Conservation (phyloP, 2,329 filamentous ascomycete species). For the Neophaeococcomyces aloes region DNA sequence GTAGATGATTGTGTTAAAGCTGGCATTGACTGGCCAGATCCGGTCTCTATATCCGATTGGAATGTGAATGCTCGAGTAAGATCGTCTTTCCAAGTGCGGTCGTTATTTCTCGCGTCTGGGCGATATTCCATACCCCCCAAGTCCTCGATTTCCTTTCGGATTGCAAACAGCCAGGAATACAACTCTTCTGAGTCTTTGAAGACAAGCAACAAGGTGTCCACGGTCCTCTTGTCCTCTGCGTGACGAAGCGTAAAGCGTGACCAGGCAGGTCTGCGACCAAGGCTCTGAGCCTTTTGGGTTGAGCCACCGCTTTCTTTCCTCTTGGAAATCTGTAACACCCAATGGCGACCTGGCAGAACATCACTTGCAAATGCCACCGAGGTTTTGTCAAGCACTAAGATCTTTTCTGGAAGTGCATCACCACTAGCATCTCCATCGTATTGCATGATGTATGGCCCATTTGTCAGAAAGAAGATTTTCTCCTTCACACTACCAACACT, state of each 20-base stretch:
- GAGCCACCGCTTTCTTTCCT: conserved; percentile 25
- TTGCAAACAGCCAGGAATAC: conserved; percentile 34
- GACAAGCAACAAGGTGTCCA: conserved; percentile 34
- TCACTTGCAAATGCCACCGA: conserved; percentile 42
- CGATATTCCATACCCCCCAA: conserved; percentile 37
- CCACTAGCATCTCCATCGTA: conserved; percentile 36
- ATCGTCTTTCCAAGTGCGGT: conserved; percentile 7
- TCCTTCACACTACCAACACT: conserved; percentile 1
- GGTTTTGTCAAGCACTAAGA: conserved; percentile 34
- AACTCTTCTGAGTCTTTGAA: conserved; percentile 35
- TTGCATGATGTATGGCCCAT: conserved; percentile 36
- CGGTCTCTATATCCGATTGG: conserved; percentile 1
- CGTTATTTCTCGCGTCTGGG: conserved; percentile 25
- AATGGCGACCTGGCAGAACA: conserved; percentile 39
- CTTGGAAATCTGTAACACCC: conserved; percentile 38
- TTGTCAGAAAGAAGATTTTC: conserved; percentile 37
- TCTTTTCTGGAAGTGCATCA: conserved; percentile 38
- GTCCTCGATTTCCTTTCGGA: conserved; percentile 37
- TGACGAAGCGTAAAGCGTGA: conserved; percentile 32
- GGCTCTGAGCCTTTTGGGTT: conserved; percentile 19
- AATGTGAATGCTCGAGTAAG: conserved; percentile 6
- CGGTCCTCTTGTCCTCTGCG: conserved; percentile 26
- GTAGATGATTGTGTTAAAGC: conserved; percentile 8
- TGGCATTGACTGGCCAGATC: background rate
- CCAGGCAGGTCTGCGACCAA: conserved; percentile 26